Base-by-base conservation (phyloP, 306 rosid genomes). In the Mucuna pruriens region DNA sequence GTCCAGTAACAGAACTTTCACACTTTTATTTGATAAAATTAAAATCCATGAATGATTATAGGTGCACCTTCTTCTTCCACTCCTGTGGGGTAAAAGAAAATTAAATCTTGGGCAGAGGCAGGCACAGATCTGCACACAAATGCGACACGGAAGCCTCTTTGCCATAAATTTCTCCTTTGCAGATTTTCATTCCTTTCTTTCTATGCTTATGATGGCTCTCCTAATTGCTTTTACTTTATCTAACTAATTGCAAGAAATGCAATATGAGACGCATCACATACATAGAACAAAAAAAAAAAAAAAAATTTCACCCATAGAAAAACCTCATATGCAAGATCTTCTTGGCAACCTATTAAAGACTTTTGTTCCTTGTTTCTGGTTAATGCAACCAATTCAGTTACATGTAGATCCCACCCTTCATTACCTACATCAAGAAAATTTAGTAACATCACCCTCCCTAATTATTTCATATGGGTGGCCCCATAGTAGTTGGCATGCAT, bases 381-480 rank as follows among this genome's bases (percentile, higher is more conserved):
- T 62, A 77, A 74, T 79, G 61, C 80, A 44, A 63, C 82, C 16
- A 55, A 60, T 45, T 81, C 25, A 74, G 83, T 71, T 76, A 54
- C 15, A 71, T n/a, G 66, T 39, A 29, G 80, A 82, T 73, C 38
- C 75, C 78, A 77, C 22, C 58, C 73, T 79, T 77, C 36, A 70
- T 77, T 82, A 75, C 55, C 79, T 64, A 31, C 83, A 62, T 70
- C 45, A 75, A 82, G 76, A 52, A 66, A 52, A 61, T 61, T 38
- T 48, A 74, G 45, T 23, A 74, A 57, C 61, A 73, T 58, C 63
- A 77, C 63, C 62, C 23, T 79, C 77, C 61, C 38, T 55, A 74
- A 34, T 86, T 75, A 79, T 75, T 62, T 64, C 68, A 86, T 75
- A 83, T 82, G 84, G 86, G 76, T 57, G 71, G 38, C 52, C 82